Percentiles rank a stretch among this genome's conserved stretches.
Evolutionary conservation across 2,329 filamentous ascomycete genomes (phyloP).

Genomic region (Xylaria sp.): DNA sequence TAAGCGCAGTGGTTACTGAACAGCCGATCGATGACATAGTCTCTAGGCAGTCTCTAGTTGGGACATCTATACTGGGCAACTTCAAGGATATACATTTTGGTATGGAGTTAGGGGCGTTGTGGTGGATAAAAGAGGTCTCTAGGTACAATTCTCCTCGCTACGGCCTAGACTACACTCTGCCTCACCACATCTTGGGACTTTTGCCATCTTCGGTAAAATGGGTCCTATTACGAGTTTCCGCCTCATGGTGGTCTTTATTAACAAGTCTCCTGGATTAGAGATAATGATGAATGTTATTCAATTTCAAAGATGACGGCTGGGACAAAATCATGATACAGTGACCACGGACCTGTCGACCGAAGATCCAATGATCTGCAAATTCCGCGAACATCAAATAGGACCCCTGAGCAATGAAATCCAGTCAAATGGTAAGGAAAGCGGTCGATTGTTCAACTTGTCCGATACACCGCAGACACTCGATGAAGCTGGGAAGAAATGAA

Average conservation of each 20-base stretch:
- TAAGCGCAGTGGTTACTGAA: neutral
- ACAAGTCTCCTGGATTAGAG: neutral
- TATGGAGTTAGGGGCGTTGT: slow-evolving; percentile 10
- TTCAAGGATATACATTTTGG: slow-evolving; percentile 2
- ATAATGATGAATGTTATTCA: neutral
- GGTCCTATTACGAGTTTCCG: neutral
- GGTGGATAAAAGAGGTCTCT: neutral
- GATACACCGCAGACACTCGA: too few species aligned
- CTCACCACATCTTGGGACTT: neutral
- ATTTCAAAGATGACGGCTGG: neutral
- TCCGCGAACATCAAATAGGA: too few species aligned
- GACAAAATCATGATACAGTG: too few species aligned
- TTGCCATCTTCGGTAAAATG: neutral
- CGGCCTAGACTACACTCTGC: slow-evolving; percentile 4
- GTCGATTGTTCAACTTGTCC: too few species aligned
- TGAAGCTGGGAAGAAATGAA: too few species aligned
- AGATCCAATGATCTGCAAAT: too few species aligned
- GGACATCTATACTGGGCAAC: neutral
- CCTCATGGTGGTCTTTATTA: neutral
- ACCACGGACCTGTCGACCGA: too few species aligned
- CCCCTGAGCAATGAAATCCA: too few species aligned
- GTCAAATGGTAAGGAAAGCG: too few species aligned
- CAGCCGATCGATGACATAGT: neutral
- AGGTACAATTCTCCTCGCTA: slow-evolving; percentile 3
- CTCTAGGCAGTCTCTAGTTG: neutral